phyloP scores from a whole-genome alignment of 2,329 filamentous ascomycete species.

The Pyricularia sp. region DNA sequence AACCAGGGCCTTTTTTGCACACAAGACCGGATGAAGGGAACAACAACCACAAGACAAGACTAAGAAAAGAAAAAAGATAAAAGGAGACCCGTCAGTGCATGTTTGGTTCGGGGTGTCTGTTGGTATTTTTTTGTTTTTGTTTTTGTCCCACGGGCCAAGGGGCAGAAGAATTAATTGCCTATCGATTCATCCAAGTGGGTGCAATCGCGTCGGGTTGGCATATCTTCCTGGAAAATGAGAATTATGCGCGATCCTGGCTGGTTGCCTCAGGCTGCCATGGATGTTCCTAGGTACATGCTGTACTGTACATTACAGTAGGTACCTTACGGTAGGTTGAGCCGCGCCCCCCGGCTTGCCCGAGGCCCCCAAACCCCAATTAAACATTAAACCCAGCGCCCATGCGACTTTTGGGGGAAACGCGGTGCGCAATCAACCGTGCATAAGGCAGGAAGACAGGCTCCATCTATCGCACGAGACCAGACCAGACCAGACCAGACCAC shows the following conservation, averaged over 20 bases:
- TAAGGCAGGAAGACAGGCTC: neutral
- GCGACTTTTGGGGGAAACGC: neutral
- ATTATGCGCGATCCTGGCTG: conserved; percentile 6
- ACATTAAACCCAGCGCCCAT: neutral
- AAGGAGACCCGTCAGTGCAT: neutral
- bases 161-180: neutral
- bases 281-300: neutral
- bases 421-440: neutral
- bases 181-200: conserved; percentile 1
- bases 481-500: too few species aligned
- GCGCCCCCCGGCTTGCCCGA: neutral
- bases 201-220: conserved; percentile 1
- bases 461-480: neutral
- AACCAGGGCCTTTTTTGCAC: neutral
- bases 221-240: conserved; percentile 7
- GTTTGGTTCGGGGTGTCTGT: neutral
- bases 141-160: neutral
- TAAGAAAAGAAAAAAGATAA: neutral
- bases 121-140: neutral
- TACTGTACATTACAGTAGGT: neutral
- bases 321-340: too few species aligned
- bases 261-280: conserved; percentile 6
- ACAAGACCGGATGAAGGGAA: neutral
- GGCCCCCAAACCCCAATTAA: neutral
- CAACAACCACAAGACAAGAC: neutral